These are phyloP conservation scores for Gonapodya prolifera DNA, from an alignment of 192 early-diverging fungal species.

Conservation along the genomic window DNA sequence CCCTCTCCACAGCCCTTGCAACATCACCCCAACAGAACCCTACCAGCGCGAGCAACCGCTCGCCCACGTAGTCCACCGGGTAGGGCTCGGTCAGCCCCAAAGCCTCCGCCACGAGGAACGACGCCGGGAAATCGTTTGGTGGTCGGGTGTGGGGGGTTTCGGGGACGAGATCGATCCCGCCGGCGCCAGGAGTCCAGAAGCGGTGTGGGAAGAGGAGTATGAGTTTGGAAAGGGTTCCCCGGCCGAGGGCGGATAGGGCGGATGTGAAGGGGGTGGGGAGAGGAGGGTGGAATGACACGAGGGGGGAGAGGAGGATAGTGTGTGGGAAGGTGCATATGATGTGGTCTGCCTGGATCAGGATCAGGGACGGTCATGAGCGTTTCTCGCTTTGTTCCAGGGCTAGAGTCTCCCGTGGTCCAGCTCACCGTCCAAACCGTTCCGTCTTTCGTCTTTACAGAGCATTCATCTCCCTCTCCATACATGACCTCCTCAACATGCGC, in stretches of 20 bases:
- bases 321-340: background rate
- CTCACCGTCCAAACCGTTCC: background rate
- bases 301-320: background rate
- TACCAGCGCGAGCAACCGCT: background rate
- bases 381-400: too few relatives aligned
- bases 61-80: background rate
- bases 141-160: background rate
- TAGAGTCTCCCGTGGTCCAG: background rate
- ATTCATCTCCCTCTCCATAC: too few relatives aligned
- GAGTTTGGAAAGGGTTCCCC: constrained; percentile 2
- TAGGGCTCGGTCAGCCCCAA: background rate
- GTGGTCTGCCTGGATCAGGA: background rate
- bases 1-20: background rate
- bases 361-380: too few relatives aligned
- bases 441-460: background rate
- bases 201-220: background rate
- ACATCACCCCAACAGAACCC: background rate
- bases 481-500: background rate
- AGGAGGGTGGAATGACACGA: background rate
- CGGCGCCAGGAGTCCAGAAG: background rate
- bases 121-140: background rate
- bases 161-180: background rate
- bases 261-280: background rate
- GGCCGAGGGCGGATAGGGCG: background rate
- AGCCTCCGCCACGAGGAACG: background rate